Percentiles rank a stretch among this genome's conserved stretches.
Conservation (phyloP, 495 filamentous ascomycete species). For the Lichina pygmaea region DNA sequence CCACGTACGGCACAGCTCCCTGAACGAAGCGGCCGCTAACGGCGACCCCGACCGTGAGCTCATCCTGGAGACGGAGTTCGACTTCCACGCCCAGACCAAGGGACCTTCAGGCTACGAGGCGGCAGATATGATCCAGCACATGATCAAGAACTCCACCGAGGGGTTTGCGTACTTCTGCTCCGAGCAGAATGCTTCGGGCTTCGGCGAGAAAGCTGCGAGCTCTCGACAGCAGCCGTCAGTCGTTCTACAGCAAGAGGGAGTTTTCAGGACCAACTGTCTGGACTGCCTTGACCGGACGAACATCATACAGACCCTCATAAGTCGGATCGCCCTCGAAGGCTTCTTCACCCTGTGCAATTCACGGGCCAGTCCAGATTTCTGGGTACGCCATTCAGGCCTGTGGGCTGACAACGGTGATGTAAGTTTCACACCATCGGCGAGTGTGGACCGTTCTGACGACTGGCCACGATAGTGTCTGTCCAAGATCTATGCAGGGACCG, state of each 20-base stretch:
- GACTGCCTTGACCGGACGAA: slow-evolving; percentile 95
- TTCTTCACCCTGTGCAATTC: slow-evolving; percentile 47
- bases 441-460: background rate
- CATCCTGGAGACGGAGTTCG: slow-evolving; percentile 57
- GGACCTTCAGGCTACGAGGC: slow-evolving; percentile 71
- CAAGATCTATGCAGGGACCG: slow-evolving; percentile 89
- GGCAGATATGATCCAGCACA: slow-evolving; percentile 45
- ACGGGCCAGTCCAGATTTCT: slow-evolving; percentile 46
- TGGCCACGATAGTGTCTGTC: slow-evolving; percentile 27
- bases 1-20: slow-evolving; percentile 41
- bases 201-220: background rate
- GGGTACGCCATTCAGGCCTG: slow-evolving; percentile 66
- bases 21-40: slow-evolving; percentile 17
- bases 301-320: slow-evolving; percentile 83
- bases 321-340: slow-evolving; percentile 62
- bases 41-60: slow-evolving; percentile 33
- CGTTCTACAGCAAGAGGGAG: slow-evolving; percentile 69
- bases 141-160: slow-evolving; percentile 49
- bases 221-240: slow-evolving; percentile 24
- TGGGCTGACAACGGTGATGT: slow-evolving; percentile 98
- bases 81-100: slow-evolving; percentile 86
- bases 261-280: slow-evolving; percentile 88
- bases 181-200: slow-evolving; percentile 23
- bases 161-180: slow-evolving; percentile 75
- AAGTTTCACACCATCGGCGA: slow-evolving; percentile 1